Evolutionary conservation across 495 filamentous ascomycete genomes (phyloP).

Genomic region (Aspergillus campestris): DNA sequence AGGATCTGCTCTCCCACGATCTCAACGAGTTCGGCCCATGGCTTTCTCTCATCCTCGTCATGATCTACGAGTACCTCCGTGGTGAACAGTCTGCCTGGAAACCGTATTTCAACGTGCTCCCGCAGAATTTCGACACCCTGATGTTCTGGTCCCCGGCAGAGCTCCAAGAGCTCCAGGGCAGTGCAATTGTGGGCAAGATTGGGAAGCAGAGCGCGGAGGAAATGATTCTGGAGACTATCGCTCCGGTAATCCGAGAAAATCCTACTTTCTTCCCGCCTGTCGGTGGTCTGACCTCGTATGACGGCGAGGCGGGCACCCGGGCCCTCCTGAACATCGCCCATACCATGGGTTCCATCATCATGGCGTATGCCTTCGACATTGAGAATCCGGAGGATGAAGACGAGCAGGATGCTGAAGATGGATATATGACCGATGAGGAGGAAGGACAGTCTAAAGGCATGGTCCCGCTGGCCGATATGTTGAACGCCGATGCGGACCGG

Average conservation of each 20-base stretch:
- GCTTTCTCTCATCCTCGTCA: constrained; percentile 63
- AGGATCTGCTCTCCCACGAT: constrained; percentile 34
- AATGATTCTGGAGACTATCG: constrained; percentile 53
- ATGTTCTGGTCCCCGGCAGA: constrained; percentile 83
- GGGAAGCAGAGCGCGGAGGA: constrained; percentile 64
- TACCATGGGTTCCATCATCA: constrained; percentile 76
- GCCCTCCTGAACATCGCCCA: constrained; percentile 57
- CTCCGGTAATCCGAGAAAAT: constrained; percentile 48
- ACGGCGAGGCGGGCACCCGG: constrained; percentile 36
- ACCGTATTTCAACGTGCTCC: constrained; percentile 75
- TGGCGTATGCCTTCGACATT: constrained; percentile 93
- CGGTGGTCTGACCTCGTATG: constrained; percentile 42
- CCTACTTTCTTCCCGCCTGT: constrained; percentile 37
- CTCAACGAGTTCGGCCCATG: constrained; percentile 42
- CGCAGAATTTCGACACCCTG: constrained; percentile 69
- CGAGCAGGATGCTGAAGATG: constrained; percentile 47
- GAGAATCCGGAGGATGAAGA: constrained; percentile 47
- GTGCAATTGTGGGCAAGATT: constrained; percentile 68
- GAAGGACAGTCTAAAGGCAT: constrained; percentile 68
- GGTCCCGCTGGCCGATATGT: constrained; percentile 86
- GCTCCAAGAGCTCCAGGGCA: constrained; percentile 65
- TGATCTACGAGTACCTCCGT: constrained; percentile 67
- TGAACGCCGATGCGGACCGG: constrained; percentile 82
- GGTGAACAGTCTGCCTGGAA: constrained; percentile 60
- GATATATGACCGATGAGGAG: constrained; percentile 63